Base-by-base conservation (phyloP, 371 early-diverging fungal species). In the Mortierella sp. region DNA sequence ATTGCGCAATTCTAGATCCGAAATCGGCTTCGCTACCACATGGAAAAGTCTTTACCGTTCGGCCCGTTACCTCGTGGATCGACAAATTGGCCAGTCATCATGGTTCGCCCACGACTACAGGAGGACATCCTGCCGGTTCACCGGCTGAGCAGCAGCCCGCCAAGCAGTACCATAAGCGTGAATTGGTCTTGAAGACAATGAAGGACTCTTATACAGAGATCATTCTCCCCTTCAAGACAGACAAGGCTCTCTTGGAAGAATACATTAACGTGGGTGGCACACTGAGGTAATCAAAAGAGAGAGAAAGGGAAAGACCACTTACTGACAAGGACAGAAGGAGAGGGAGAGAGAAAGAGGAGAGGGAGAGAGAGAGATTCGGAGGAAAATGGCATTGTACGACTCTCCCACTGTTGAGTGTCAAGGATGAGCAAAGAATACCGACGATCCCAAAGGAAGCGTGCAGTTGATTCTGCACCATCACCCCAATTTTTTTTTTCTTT, bases 191-290 rank as follows among this genome's bases (percentile, higher is more conserved):
- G 29, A 90, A 88, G 64, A 73, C 74, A 70, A 92, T 93, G 86
- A 72, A 77, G n/a, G 94, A 96, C 72, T 92, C 92, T 60, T 93
- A 91, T 74, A 86, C 91, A 59, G 91, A 92, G 71, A 87, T 87
- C n/a, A 85, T 85, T 59, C 80, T 97, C 23, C 92, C 91, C 4
- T 95, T 97, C 82, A 87, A 88, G 63, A 86, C 89, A 65, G 88
- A 93, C 26, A 88, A 91, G 7, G 79, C 80, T 7, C 80, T 95
- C 25, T 74, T 89, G 51, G 94, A 95, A 26, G 89, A 93, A 51
- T 96, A 97, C 77, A 74, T 94, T 60, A 90, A 86, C 74, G 77
- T 85, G 9, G 84, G 88, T 62, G 93, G 93, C 43, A 66, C 51
- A 44, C 67, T 83, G 52, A 59, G 70, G 62, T 63, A 57, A 51